phyloP scores from a whole-genome alignment of 2,329 filamentous ascomycete species.

The Ilyonectria sp. region DNA sequence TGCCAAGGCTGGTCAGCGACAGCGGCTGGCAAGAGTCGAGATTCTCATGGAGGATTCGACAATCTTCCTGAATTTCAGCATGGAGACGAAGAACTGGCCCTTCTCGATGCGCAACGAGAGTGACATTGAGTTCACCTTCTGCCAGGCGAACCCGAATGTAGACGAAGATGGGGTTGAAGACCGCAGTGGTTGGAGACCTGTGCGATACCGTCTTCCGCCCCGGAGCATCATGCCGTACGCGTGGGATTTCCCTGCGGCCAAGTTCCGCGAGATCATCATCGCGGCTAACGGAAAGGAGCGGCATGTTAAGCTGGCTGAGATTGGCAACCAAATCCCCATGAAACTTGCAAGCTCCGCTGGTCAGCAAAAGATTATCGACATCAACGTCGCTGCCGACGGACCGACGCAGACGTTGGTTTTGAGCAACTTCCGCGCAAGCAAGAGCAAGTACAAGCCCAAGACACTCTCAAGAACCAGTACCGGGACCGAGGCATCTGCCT shows the following conservation, averaged over 20 bases:
- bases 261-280: conserved; percentile 93
- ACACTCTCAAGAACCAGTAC: conserved; percentile 64
- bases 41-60: conserved; percentile 94
- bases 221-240: conserved; percentile 99
- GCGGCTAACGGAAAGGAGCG: conserved; percentile 70
- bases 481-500: conserved; percentile 79
- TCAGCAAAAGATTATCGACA: conserved; percentile 90
- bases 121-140: conserved; percentile 96
- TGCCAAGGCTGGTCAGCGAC: conserved; percentile 89
- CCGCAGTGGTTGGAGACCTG: conserved; percentile 89
- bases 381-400: conserved; percentile 95
- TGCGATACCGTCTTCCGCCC: conserved; percentile 91
- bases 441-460: conserved; percentile 85
- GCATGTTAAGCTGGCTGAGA: conserved; percentile 95
- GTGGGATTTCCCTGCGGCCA: conserved; percentile 99
- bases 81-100: conserved; percentile 96
- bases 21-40: conserved; percentile 89
- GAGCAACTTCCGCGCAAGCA: conserved; percentile 93
- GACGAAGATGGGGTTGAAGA: conserved; percentile 92
- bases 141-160: conserved; percentile 92
- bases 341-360: conserved; percentile 81
- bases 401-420: conserved; percentile 95
- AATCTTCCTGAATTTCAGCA: conserved; percentile 90
- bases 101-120: conserved; percentile 99
- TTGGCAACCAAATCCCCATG: conserved; percentile 96